These are phyloP conservation scores for Lablab purpureus DNA, from an alignment of 306 rosid species.

Conservation along the genomic window DNA sequence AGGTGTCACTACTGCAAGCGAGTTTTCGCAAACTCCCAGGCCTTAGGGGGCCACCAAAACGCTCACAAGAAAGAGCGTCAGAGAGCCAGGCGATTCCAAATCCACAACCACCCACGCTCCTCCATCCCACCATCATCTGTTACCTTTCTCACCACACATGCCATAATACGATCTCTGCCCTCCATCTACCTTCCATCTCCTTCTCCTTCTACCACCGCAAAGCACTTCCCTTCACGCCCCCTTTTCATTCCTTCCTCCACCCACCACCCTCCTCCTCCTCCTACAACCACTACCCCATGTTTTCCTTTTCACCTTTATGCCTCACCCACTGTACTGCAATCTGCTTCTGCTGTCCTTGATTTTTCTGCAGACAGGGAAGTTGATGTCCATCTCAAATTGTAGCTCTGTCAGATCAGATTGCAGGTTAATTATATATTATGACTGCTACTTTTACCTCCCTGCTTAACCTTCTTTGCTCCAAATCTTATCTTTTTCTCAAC, in stretches of 20 bases:
- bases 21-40: slow-evolving; percentile 68
- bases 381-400: slow-evolving; percentile 71
- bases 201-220: not conserved
- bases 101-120: slow-evolving; percentile 38
- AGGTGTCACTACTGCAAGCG: slow-evolving; percentile 70
- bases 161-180: not conserved
- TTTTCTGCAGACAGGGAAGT: slow-evolving; percentile 41
- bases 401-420: slow-evolving; percentile 4
- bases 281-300: not conserved
- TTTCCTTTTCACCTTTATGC: slow-evolving; percentile 39
- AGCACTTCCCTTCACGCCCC: not conserved
- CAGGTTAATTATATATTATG: not conserved
- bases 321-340: slow-evolving; percentile 24
- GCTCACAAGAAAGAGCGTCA: slow-evolving; percentile 85
- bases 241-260: slow-evolving; percentile 29
- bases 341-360: slow-evolving; percentile 15
- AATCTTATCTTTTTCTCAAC: not conserved
- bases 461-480: not conserved
- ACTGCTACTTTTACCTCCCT: not conserved
- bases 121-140: not conserved
- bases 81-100: slow-evolving; percentile 59
- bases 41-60: slow-evolving; percentile 83
- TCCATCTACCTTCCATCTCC: slow-evolving; percentile 1
- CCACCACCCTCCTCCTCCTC: not conserved
- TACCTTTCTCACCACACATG: not conserved